Percentiles rank a stretch among this genome's conserved stretches.
These are phyloP conservation scores for Cucurbita ficifolia DNA, from an alignment of 306 rosid genomes.

Conservation along the genomic window DNA sequence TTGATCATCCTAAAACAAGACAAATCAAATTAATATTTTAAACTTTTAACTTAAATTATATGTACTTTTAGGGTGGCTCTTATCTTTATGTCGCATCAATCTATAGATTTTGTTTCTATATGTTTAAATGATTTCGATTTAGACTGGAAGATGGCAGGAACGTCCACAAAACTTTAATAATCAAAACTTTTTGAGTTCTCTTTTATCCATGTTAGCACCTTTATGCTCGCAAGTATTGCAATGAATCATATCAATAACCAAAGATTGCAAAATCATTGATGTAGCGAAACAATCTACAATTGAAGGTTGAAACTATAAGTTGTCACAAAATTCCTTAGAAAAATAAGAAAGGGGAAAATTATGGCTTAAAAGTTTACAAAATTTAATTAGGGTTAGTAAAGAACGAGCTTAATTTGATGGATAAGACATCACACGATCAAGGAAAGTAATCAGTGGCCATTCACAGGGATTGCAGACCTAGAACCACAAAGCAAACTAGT, in stretches of 20 bases:
- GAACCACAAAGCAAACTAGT: constrained; percentile 19
- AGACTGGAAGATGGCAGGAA: not conserved
- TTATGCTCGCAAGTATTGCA: not conserved
- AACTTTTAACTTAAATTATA: not conserved
- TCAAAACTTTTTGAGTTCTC: not conserved
- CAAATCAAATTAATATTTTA: not conserved
- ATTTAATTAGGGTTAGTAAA: not conserved
- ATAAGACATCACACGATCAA: too few relatives aligned
- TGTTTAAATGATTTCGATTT: not conserved
- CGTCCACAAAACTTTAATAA: not conserved
- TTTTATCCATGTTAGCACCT: not conserved
- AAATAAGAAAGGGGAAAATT: not conserved
- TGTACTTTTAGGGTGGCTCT: not conserved
- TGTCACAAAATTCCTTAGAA: not conserved
- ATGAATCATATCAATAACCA: not conserved
- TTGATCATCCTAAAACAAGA: not conserved
- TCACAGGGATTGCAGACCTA: constrained; percentile 18
- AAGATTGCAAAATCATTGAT: not conserved
- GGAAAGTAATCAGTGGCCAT: constrained; percentile 5
- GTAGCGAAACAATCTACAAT: too few relatives aligned
- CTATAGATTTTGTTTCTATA: not conserved
- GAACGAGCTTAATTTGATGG: too few relatives aligned
- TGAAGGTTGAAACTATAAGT: not conserved
- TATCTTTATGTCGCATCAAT: not conserved
- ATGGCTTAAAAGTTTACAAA: not conserved